A percentile compares a stretch with the other conserved stretches of the same genome.
phyloP scores from a whole-genome alignment of 2,329 filamentous ascomycete genomes.

The Curvularia lunata region DNA sequence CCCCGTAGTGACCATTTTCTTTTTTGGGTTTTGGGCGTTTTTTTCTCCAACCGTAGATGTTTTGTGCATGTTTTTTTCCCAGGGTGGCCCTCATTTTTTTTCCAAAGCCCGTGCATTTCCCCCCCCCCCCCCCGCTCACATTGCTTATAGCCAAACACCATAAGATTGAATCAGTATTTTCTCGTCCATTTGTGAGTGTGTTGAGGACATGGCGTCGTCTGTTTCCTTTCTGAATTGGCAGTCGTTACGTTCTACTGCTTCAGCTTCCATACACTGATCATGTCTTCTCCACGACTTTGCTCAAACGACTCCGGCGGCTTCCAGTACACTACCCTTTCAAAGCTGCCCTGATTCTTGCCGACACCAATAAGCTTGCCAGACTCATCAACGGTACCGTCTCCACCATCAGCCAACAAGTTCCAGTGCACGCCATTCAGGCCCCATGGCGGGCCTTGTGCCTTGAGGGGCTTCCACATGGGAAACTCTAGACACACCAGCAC shows the following conservation, averaged over 20 bases:
- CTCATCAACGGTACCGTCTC: slow-evolving; percentile 18
- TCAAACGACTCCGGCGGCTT: slow-evolving; percentile 26
- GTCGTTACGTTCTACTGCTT: slow-evolving; percentile 1
- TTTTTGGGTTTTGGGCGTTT: too few species aligned
- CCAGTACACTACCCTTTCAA: slow-evolving; percentile 21
- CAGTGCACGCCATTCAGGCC: slow-evolving; percentile 59
- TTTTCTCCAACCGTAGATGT: too few species aligned
- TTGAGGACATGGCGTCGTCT: not conserved
- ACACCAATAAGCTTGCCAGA: slow-evolving; percentile 13
- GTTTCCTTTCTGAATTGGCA: not conserved
- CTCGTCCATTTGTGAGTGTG: not conserved
- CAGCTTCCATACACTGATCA: slow-evolving; percentile 27
- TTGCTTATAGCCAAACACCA: not conserved
- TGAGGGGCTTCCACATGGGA: slow-evolving; percentile 71
- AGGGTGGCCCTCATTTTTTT: too few species aligned
- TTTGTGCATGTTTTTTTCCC: too few species aligned
- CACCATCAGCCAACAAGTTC: slow-evolving; percentile 21
- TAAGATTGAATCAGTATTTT: not conserved
- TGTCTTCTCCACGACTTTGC: slow-evolving; percentile 23
- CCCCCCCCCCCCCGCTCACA: too few species aligned
- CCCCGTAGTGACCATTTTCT: too few species aligned
- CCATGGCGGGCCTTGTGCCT: slow-evolving; percentile 73
- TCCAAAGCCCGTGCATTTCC: too few species aligned
- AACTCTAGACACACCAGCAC: slow-evolving; percentile 72
- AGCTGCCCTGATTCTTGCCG: slow-evolving; percentile 12